phyloP scores from a whole-genome alignment of 805 yeast species.

The Myxozyma udenii region DNA sequence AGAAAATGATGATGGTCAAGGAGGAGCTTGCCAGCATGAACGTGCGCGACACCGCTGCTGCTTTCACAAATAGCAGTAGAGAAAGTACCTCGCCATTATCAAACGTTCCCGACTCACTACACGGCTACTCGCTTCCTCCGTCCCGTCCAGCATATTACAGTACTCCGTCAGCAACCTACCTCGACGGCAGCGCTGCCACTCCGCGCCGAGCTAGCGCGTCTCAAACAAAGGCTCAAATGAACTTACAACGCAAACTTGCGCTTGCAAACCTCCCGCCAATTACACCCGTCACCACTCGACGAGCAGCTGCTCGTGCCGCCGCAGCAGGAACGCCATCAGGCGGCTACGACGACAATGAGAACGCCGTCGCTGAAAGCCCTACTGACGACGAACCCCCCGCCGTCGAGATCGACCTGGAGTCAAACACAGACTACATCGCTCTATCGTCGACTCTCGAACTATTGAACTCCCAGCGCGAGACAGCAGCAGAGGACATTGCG shows the following conservation, averaged over 20 bases:
- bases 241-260: slow-evolving; percentile 25
- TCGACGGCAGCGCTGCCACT: neutral
- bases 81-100: neutral
- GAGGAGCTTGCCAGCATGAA: neutral
- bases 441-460: slow-evolving; percentile 34
- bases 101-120: neutral
- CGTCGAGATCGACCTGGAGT: slow-evolving; percentile 25
- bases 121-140: neutral
- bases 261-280: slow-evolving; percentile 29
- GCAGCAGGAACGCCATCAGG: neutral
- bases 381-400: slow-evolving; percentile 3
- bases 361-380: neutral
- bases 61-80: neutral
- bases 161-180: neutral
- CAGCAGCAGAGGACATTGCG: slow-evolving; percentile 33
- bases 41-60: neutral
- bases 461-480: slow-evolving; percentile 31
- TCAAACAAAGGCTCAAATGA: neutral
- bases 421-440: slow-evolving; percentile 37
- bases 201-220: neutral
- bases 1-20: neutral
- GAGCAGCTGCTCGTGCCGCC: slow-evolving; percentile 14
- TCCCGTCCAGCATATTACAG: neutral
- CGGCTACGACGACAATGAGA: neutral
- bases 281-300: slow-evolving; percentile 30